phyloP scores from a whole-genome alignment of 129 eudicot genomes.

The carrot (Daucus carota) region DH1_v3.0 NC_030387.2:12506501-12507000 shows the following conservation, averaged over 20 bases:
- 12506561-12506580: neutral
- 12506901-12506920: too few species aligned
- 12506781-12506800: neutral
- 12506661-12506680: neutral
- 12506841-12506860: too few species aligned
- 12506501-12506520: slow-evolving; percentile 14
- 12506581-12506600: neutral
- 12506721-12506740: neutral
- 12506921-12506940: too few species aligned
- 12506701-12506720: neutral
- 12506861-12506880: too few species aligned
- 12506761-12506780: neutral
- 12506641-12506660: neutral
- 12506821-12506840: too few species aligned
- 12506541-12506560: neutral
- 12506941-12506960: too few species aligned
- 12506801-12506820: too few species aligned
- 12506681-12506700: too few species aligned
- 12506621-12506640: neutral
- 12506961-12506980: too few species aligned
- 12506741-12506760: neutral
- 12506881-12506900: too few species aligned
- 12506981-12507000: too few species aligned
- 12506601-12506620: neutral
- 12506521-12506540: neutral